A percentile compares a stretch with the other conserved stretches of the same genome.
These are phyloP conservation scores for Monilinia laxa DNA, from an alignment of 2,329 filamentous ascomycete species.

Conservation along the genomic window DNA sequence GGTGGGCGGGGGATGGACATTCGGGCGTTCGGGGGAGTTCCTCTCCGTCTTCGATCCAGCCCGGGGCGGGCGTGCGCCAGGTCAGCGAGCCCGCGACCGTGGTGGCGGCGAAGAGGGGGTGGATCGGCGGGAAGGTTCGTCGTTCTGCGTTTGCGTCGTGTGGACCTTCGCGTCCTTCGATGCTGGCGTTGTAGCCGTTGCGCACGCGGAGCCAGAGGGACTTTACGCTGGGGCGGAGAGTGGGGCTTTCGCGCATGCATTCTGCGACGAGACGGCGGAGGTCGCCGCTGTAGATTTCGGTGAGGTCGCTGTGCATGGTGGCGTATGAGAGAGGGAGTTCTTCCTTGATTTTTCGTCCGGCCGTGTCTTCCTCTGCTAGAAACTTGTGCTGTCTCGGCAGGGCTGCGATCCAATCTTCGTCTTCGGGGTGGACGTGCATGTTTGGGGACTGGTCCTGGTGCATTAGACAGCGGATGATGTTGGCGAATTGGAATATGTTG, in stretches of 20 bases:
- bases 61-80: not conserved
- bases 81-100: not conserved
- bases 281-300: not conserved
- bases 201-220: not conserved
- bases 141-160: fast-evolving
- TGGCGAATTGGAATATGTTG: conserved; percentile 16
- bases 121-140: not conserved
- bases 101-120: not conserved
- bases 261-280: not conserved
- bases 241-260: conserved; percentile 2
- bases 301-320: not conserved
- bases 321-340: not conserved
- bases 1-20: not conserved
- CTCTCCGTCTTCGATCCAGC: not conserved
- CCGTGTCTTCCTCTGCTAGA: too few species aligned
- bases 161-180: too few species aligned
- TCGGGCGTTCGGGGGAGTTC: not conserved
- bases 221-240: not conserved
- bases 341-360: too few species aligned
- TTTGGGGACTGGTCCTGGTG: not conserved
- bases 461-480: conserved; percentile 11
- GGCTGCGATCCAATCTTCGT: not conserved
- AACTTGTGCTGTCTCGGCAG: not conserved
- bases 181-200: not conserved
- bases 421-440: not conserved